Base-by-base conservation (phyloP, 495 filamentous ascomycete species). In the Xylaria venustula region DNA sequence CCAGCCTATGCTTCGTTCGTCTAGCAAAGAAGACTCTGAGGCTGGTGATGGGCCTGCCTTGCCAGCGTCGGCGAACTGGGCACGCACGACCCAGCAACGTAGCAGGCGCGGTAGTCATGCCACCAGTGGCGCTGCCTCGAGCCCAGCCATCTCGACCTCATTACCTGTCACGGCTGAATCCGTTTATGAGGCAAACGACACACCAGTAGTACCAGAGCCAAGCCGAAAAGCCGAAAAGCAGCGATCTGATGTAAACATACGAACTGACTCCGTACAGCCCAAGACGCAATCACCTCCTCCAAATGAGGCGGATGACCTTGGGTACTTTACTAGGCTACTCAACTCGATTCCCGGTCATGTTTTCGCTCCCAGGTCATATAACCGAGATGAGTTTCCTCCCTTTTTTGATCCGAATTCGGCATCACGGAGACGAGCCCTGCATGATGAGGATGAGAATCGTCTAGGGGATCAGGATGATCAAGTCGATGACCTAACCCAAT, bases 21-120 rank as follows among this genome's bases (percentile, higher is more conserved):
- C 83, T 19, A 90, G 90, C 75, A 88, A 87, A 64, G 90, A 97
- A 67, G 90, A 86, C 41, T 82, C 87, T 6, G 77, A 86, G 37
- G 80, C 79, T 64, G 83, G 81, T 37, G 92, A 97, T 69, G 87
- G 88, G 1, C 89, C 95, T 41, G 95, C 92, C 9, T 81, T 99
- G 14, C 94, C 94, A 0, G 89, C 93, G 7, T 90, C 93, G 6
- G 94, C 93, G 4, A 97, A 87, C 69, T 99, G 94, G 94, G 94
- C 92, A 6, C 91, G 90, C 64, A 88, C 90, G 59, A 79, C 84
- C 4, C 85, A 89, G 34, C 85, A 86, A 58, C 83, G 85, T 41
- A 89, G 89, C 63, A 82, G 89, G 55, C 82, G 88, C 36, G 81
- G 88, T 23, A 96, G 91, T 70, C 80, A 90, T 56, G 86, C 89